Evolutionary conservation across 768 basidiomycete species (phyloP).

Genomic region (Thelephora aurantiotincta): DNA sequence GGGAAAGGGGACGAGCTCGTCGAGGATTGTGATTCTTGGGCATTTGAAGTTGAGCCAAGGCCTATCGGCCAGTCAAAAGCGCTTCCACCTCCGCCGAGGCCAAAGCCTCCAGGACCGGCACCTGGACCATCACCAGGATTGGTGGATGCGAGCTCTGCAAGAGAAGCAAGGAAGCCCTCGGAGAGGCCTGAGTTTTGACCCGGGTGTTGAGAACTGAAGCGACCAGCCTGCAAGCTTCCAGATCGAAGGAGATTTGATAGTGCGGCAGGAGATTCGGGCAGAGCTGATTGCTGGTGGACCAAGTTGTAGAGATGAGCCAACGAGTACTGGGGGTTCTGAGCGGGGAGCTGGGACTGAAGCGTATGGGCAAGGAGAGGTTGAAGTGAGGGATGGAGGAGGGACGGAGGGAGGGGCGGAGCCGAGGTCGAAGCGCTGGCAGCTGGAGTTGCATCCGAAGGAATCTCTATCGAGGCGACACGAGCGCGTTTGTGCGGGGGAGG

Average conservation of each 20-base stretch:
- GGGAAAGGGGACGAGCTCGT: neutral
- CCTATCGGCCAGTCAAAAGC: neutral
- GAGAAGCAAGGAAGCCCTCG: neutral
- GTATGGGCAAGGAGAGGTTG: neutral
- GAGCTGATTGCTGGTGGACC: neutral
- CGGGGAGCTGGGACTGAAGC: neutral
- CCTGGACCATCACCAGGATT: neutral
- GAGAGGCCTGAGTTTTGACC: neutral
- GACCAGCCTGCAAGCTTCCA: neutral
- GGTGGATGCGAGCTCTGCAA: neutral
- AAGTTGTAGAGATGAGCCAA: neutral
- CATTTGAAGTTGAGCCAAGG: no score
- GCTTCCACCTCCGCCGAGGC: neutral
- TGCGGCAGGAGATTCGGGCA: neutral
- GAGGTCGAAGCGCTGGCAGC: neutral
- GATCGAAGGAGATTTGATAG: neutral
- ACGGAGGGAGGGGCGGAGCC: neutral
- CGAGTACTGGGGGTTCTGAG: neutral
- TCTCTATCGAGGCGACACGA: neutral
- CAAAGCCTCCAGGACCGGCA: no score
- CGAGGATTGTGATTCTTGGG: neutral
- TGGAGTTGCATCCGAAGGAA: neutral
- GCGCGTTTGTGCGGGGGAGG: neutral
- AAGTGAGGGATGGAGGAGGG: neutral
- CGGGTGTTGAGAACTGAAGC: neutral